phyloP scores from a whole-genome alignment of 805 yeast species.

The Ogataea allantospora region DNA sequence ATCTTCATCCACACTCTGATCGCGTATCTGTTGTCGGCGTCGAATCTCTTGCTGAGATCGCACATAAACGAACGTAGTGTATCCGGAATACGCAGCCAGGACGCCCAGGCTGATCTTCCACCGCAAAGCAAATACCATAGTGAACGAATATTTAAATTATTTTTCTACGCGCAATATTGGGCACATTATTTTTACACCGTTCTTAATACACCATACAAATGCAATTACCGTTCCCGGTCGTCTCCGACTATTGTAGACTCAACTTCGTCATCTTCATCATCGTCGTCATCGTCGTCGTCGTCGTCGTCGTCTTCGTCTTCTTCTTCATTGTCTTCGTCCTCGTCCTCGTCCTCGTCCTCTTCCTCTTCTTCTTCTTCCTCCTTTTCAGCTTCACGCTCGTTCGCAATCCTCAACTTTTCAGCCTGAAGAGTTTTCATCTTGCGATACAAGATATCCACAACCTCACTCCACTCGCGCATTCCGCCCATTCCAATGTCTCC shows the following conservation, averaged over 20 bases:
- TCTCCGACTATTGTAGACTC: constrained; percentile 6
- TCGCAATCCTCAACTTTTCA: constrained; percentile 47
- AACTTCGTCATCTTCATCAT: constrained; percentile 14
- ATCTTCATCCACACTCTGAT: constrained; percentile 6
- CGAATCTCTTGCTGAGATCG: constrained; percentile 54
- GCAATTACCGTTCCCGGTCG: constrained; percentile 6
- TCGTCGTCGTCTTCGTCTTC: constrained; percentile 33
- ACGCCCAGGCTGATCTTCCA: constrained; percentile 42
- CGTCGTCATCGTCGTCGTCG: constrained; percentile 17
- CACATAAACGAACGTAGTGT: constrained; percentile 59
- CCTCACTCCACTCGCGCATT: constrained; percentile 96
- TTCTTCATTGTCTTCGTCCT: constrained; percentile 40
- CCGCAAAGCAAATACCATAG: constrained; percentile 26
- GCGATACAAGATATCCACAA: constrained; percentile 79
- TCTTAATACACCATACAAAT: constrained; percentile 3
- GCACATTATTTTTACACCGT: constrained; percentile 7
- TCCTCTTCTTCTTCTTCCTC: constrained; percentile 42
- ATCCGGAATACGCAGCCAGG: constrained; percentile 58
- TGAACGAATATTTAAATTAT: background rate
- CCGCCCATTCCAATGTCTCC: constrained; percentile 99
- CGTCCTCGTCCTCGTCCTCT: constrained; percentile 39
- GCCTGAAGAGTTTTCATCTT: constrained; percentile 64
- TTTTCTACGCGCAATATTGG: constrained; percentile 6
- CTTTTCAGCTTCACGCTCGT: constrained; percentile 43
- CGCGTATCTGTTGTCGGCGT: constrained; percentile 33